Evolutionary conservation across 441 rosid species (phyloP).

Genomic region (Corymbia citriodora): DNA sequence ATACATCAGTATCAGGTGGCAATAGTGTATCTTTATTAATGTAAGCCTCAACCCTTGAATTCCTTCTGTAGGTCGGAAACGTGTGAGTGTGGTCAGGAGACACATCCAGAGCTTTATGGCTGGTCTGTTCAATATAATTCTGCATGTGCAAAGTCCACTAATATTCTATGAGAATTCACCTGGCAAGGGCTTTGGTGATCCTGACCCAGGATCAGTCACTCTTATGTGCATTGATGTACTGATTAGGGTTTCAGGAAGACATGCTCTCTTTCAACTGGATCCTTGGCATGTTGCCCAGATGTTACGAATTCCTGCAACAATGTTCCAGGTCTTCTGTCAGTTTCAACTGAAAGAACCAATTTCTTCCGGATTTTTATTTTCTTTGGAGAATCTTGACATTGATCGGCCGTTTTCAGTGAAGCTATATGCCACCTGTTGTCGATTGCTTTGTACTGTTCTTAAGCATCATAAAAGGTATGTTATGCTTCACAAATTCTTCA

Average conservation of each 20-base stretch:
- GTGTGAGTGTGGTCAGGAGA: conserved; percentile 51
- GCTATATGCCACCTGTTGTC: conserved; percentile 67
- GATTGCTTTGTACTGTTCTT: conserved; percentile 58
- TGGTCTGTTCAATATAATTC: conserved; percentile 60
- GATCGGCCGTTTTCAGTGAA: conserved; percentile 52
- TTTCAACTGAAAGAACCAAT: conserved; percentile 22
- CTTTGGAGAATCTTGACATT: conserved; percentile 18
- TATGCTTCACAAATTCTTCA: not conserved
- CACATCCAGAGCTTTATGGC: conserved; percentile 64
- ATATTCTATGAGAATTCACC: conserved; percentile 34
- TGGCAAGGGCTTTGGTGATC: conserved; percentile 25
- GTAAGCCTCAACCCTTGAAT: conserved; percentile 18
- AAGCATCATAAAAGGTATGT: conserved; percentile 78
- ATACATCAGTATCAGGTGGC: not conserved
- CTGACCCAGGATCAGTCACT: conserved; percentile 82
- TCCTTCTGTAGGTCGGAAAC: conserved; percentile 56
- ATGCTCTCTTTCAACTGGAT: conserved; percentile 59
- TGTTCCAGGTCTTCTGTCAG: conserved; percentile 51
- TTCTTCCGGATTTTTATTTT: conserved; percentile 11
- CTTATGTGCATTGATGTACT: conserved; percentile 90
- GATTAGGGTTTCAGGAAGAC: conserved; percentile 74
- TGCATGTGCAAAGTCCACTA: conserved; percentile 73
- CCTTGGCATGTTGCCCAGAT: conserved; percentile 74
- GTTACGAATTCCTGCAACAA: conserved; percentile 58
- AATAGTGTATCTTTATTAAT: not conserved